Evolutionary conservation across 495 filamentous ascomycete species (phyloP).

Genomic region (Endocarpon pusillum): DNA sequence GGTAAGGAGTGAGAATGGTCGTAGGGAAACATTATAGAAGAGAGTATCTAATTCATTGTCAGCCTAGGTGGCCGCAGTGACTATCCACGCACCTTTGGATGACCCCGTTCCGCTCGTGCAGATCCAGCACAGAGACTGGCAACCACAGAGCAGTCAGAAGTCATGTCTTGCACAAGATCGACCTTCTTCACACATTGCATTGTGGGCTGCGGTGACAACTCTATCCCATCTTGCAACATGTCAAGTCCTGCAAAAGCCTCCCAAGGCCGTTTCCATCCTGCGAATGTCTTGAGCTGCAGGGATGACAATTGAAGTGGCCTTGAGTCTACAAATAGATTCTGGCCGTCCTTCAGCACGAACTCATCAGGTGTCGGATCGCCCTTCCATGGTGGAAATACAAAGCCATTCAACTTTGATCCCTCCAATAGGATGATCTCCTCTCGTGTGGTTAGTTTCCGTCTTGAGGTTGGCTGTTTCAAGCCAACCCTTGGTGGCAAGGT

Average conservation of each 20-base stretch:
- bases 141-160: conserved; percentile 92
- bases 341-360: conserved; percentile 28
- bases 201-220: conserved; percentile 12
- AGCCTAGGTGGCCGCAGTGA: background rate
- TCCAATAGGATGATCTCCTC: conserved; percentile 69
- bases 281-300: conserved; percentile 51
- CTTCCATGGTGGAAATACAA: conserved; percentile 69
- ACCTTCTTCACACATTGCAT: conserved; percentile 38
- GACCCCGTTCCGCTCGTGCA: conserved; percentile 42
- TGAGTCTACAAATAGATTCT: conserved; percentile 45
- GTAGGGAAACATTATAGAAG: conserved; percentile 56
- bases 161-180: conserved; percentile 84
- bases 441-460: conserved; percentile 43
- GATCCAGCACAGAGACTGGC: conserved; percentile 80
- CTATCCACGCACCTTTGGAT: conserved; percentile 41
- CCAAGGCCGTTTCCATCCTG: conserved; percentile 61
- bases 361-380: conserved; percentile 32
- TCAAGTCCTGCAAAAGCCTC: conserved; percentile 27
- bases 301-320: conserved; percentile 48
- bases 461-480: conserved; percentile 26
- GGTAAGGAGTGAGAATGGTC: conserved; percentile 37
- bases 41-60: conserved; percentile 49
- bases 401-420: conserved; percentile 62
- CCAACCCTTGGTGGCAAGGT: background rate
- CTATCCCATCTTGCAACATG: conserved; percentile 3